Evolutionary conservation across 108 stramenopile species (phyloP), one percentile per base, ranked within the genome.

Genomic region (Bacterosira constricta): DNA sequence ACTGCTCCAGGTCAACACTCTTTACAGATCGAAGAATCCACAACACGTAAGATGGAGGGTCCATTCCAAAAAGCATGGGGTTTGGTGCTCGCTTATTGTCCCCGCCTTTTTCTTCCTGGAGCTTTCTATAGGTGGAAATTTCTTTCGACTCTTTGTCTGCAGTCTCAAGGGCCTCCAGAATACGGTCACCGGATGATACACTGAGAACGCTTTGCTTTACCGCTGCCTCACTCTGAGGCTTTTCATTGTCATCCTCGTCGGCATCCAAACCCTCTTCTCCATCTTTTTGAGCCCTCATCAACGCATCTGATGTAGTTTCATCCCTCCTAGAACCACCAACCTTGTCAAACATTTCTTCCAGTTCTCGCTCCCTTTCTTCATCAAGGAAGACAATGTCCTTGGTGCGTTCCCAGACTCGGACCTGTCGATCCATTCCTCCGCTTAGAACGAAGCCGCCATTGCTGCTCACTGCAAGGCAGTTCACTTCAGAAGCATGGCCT

Each of bases 301-400:
- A 69, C 30, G 83, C 75, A 23, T 76, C 69, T 38, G 77, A 79
- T 6, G 88, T 90, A 29, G 72, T 78, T 18, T 75, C 80, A 9
- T 88, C 85, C 25, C 82, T 85, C 23, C 82, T 71, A 23, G 61
- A 62, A 31, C 72, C 82, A 54, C 80, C 84, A 0, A 91, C 83
- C 39, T 87, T 81, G 66, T 98, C 97, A 72, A 96, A 96, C 58
- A 87, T 84, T 13, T 83, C 80, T 73, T 99, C 97, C 7, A 97
- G 66, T 73, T 91, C 96, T 52, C 90, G 81, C 69, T 97, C 97
- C 32, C 91, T 77, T 76, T 99, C 99, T 69, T 99, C 98, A 25
- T 98, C 97, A 6, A 97, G 66, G 71, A 98, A 99, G 17, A 98
- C 97, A 47, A 95, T 93, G 66, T 98, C 97, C 38, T 97, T 90